Evolutionary conservation across 2,329 filamentous ascomycete genomes (phyloP).

Genomic region (Fusarium sp.): DNA sequence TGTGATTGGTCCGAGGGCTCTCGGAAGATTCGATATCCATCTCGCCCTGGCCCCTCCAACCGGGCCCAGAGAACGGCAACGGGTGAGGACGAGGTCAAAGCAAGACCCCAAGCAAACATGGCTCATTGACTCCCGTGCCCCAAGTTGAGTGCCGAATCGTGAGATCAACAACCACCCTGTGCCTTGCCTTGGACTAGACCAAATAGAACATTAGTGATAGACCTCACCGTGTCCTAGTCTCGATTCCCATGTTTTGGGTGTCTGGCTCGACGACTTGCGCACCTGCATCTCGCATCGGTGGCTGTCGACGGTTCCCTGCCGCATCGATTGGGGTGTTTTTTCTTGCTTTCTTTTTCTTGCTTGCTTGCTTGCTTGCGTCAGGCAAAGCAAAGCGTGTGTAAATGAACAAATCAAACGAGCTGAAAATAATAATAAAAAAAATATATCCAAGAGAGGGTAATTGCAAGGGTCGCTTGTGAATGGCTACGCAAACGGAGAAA

Average conservation of each 20-base stretch:
- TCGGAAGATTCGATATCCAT: conserved; percentile 29
- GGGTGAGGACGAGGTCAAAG: conserved; percentile 31
- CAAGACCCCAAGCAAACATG: conserved; percentile 21
- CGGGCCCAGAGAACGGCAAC: conserved; percentile 39
- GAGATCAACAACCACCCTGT: conserved; percentile 22
- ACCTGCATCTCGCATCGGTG: conserved; percentile 20
- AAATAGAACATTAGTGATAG: conserved; percentile 11
- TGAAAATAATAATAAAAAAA: not conserved
- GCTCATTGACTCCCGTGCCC: conserved; percentile 34
- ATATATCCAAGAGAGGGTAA: not conserved
- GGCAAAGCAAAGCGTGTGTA: too few relatives aligned
- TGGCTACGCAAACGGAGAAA: not conserved
- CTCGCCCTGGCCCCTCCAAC: conserved; percentile 34
- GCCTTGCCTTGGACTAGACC: not conserved
- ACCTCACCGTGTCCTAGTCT: conserved; percentile 9
- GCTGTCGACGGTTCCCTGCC: conserved; percentile 21
- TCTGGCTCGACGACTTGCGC: conserved; percentile 10
- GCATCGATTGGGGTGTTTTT: conserved; percentile 7
- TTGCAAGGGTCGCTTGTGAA: not conserved
- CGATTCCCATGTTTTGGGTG: not conserved
- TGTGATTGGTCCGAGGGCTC: conserved; percentile 24
- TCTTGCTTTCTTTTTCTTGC: too few relatives aligned
- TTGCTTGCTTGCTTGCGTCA: too few relatives aligned
- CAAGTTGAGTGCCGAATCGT: conserved; percentile 32
- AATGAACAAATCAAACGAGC: conserved; percentile 19